Conservation (phyloP, 1,139 yeast species). For the Debaryomyces udenii region DNA sequence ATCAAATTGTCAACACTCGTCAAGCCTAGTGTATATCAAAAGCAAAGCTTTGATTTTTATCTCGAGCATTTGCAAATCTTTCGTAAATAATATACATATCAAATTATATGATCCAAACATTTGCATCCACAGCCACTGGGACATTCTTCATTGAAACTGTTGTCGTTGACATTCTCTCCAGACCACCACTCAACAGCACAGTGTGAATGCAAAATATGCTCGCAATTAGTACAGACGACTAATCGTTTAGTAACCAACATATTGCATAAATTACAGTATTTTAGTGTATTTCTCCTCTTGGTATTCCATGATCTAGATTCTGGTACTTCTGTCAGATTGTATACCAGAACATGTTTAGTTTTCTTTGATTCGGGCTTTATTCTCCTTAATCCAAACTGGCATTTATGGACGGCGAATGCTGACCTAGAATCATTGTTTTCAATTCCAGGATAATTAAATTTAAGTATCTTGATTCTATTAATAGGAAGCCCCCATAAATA, state of each 20-base stretch:
- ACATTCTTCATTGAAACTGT: slow-evolving; percentile 55
- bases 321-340: slow-evolving; percentile 15
- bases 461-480: slow-evolving; percentile 73
- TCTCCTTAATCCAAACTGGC: slow-evolving; percentile 46
- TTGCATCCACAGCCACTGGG: slow-evolving; percentile 90
- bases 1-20: slow-evolving; percentile 67
- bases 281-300: slow-evolving; percentile 27
- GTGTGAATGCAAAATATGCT: slow-evolving; percentile 73
- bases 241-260: slow-evolving; percentile 61
- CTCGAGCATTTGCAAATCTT: no score
- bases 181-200: slow-evolving; percentile 88
- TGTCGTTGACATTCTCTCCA: slow-evolving; percentile 32
- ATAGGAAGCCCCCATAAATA: slow-evolving; percentile 84
- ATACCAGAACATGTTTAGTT: slow-evolving; percentile 15
- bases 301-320: slow-evolving; percentile 38
- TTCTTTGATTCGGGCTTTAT: slow-evolving; percentile 13
- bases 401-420: slow-evolving; percentile 37
- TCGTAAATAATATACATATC: not conserved
- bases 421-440: slow-evolving; percentile 16
- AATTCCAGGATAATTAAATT: slow-evolving; percentile 58
- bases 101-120: slow-evolving; percentile 47
- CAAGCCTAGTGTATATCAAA: slow-evolving; percentile 19
- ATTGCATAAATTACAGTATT: slow-evolving; percentile 67
- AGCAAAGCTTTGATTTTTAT: no score
- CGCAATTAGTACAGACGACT: slow-evolving; percentile 72